A percentile compares a stretch with the other conserved stretches of the same genome.
phyloP scores from a whole-genome alignment of 176 grass and related monocot species.

The Phragmites australis region DNA sequence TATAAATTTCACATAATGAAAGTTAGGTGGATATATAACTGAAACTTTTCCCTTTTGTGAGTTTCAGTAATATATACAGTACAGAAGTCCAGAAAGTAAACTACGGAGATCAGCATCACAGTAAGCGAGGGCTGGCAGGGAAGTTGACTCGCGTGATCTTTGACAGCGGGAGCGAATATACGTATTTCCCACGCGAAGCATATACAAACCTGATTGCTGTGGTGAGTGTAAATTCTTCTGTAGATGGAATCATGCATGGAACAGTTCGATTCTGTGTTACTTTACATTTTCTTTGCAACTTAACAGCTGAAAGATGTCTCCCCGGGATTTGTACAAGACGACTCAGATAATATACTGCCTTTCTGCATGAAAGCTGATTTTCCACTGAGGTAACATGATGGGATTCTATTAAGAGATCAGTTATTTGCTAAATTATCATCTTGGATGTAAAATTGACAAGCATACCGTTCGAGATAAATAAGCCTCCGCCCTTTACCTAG shows the following conservation, averaged over 20 bases:
- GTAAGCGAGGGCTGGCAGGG: conserved; percentile 27
- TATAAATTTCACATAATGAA: no score
- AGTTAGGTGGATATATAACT: background rate
- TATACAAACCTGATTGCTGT: conserved; percentile 58
- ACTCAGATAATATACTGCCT: conserved; percentile 77
- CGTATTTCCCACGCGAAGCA: conserved; percentile 68
- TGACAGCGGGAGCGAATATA: conserved; percentile 79
- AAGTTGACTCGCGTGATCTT: conserved; percentile 69
- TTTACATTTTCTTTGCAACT: conserved; percentile 24
- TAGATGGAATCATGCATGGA: background rate
- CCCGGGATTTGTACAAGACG: conserved; percentile 59
- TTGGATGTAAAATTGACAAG: background rate
- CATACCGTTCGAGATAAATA: background rate
- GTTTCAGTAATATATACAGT: conserved; percentile 58
- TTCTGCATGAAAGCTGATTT: conserved; percentile 79
- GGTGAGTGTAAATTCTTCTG: conserved; percentile 45
- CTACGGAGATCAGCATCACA: conserved; percentile 58
- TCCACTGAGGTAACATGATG: conserved; percentile 65
- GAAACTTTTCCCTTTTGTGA: background rate
- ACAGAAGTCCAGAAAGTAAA: conserved; percentile 54
- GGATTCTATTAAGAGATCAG: background rate
- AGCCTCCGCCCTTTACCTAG: background rate
- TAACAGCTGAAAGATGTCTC: conserved; percentile 56
- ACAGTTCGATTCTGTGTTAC: background rate
- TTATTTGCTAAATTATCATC: background rate